Evolutionary conservation across 2,329 filamentous ascomycete species (phyloP).

Genomic region (Tolypocladium pustulatum): DNA sequence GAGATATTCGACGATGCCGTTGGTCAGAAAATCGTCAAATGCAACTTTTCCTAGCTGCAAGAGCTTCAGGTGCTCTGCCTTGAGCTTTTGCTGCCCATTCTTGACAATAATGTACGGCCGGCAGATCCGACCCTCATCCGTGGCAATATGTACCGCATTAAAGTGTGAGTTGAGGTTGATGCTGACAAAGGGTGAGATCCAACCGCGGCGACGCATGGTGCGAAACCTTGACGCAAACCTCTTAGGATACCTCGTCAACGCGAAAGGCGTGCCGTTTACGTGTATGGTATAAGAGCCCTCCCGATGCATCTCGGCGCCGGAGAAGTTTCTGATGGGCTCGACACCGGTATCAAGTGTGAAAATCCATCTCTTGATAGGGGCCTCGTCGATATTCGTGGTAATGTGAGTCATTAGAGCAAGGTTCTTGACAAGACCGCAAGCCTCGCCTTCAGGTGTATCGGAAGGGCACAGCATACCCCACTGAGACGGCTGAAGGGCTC

Average conservation of each 20-base stretch:
- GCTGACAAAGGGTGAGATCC: conserved; percentile 92
- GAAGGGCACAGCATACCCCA: conserved; percentile 97
- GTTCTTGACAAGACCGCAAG: conserved; percentile 96
- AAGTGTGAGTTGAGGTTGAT: conserved; percentile 94
- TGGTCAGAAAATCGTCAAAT: conserved; percentile 88
- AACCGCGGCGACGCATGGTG: conserved; percentile 75
- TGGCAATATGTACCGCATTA: conserved; percentile 85
- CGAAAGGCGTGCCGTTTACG: conserved; percentile 90
- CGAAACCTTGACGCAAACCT: conserved; percentile 78
- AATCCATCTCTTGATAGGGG: conserved; percentile 75
- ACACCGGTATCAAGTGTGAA: conserved; percentile 81
- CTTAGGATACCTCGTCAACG: conserved; percentile 76
- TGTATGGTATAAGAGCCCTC: conserved; percentile 83
- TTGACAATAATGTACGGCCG: conserved; percentile 93
- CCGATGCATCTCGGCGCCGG: conserved; percentile 76
- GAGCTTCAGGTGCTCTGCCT: conserved; percentile 64
- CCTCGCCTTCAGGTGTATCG: conserved; percentile 96
- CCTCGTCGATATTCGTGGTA: conserved; percentile 91
- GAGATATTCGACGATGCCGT: conserved; percentile 88
- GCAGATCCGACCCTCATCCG: conserved; percentile 94
- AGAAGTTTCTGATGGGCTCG: conserved; percentile 57
- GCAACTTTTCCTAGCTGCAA: conserved; percentile 74
- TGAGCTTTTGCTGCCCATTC: conserved; percentile 73
- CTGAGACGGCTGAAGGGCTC: conserved; percentile 92
- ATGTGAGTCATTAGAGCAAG: conserved; percentile 98